Conservation (phyloP, 768 basidiomycete species). For the Pisolithus tinctorius region DNA sequence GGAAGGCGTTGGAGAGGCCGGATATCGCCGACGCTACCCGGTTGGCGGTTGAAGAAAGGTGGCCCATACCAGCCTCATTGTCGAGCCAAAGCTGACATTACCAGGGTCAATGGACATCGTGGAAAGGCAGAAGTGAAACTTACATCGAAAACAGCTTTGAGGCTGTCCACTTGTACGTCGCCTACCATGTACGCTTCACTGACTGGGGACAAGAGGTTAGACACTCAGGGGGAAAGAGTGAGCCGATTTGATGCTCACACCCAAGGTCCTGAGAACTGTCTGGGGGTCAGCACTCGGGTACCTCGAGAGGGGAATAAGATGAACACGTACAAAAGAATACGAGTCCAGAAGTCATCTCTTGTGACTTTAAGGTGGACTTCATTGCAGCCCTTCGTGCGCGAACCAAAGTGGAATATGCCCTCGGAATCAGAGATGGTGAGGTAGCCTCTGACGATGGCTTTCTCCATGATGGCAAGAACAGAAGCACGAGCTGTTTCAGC, state of each 20-base stretch:
- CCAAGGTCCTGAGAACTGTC: slow-evolving; percentile 45
- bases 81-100: slow-evolving; percentile 55
- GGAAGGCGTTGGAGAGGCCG: slow-evolving; percentile 61
- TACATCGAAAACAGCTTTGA: slow-evolving; percentile 59
- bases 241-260: slow-evolving; percentile 37
- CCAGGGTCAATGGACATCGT: not conserved
- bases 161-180: slow-evolving; percentile 53
- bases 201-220: slow-evolving; percentile 33
- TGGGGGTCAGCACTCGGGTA: slow-evolving; percentile 6
- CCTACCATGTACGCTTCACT: slow-evolving; percentile 74
- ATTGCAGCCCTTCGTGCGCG: slow-evolving; percentile 51
- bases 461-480: slow-evolving; percentile 50
- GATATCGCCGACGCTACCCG: slow-evolving; percentile 53
- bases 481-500: slow-evolving; percentile 46
- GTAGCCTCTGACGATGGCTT: slow-evolving; percentile 52
- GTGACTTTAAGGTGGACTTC: slow-evolving; percentile 51
- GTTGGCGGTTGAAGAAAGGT: slow-evolving; percentile 45
- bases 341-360: slow-evolving; percentile 62
- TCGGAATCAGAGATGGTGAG: slow-evolving; percentile 57
- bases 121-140: slow-evolving; percentile 18
- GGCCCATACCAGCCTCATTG: slow-evolving; percentile 37
- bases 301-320: slow-evolving; percentile 7
- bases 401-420: slow-evolving; percentile 54
- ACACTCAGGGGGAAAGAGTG: not conserved
- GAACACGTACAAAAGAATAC: slow-evolving; percentile 50